phyloP scores from a whole-genome alignment of 345 rosid species.

The Brassica carinata region DNA sequence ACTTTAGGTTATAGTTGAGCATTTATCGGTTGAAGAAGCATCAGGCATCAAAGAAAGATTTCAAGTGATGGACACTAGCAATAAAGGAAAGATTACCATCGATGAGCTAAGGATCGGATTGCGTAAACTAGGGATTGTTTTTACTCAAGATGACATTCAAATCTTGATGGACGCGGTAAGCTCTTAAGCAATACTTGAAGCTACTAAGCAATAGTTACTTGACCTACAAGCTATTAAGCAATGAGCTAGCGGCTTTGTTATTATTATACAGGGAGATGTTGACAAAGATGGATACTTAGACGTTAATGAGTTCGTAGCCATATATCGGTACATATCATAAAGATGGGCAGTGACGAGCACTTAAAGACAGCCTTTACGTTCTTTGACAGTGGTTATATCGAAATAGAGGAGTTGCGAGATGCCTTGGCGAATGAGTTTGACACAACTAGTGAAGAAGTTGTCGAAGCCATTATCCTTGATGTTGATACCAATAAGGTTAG shows the following conservation, averaged over 20 bases:
- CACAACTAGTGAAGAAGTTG: constrained; percentile 66
- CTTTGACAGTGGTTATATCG: constrained; percentile 88
- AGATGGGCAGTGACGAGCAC: constrained; percentile 89
- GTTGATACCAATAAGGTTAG: constrained; percentile 92
- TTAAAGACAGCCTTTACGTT: constrained; percentile 81
- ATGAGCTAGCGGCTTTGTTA: constrained; percentile 21
- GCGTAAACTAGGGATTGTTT: constrained; percentile 65
- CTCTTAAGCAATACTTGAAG: background rate
- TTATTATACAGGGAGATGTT: constrained; percentile 67
- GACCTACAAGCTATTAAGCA: constrained; percentile 33
- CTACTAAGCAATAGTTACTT: background rate
- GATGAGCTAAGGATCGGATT: constrained; percentile 82
- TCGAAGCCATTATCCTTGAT: constrained; percentile 83
- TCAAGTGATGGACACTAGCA: constrained; percentile 72
- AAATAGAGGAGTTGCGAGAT: constrained; percentile 78
- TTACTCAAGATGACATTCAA: constrained; percentile 82
- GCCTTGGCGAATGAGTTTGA: constrained; percentile 75
- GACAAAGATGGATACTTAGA: constrained; percentile 81
- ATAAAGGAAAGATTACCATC: constrained; percentile 79
- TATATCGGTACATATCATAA: constrained; percentile 78
- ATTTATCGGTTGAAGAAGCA: constrained; percentile 88
- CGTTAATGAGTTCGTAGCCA: constrained; percentile 84
- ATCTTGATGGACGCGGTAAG: constrained; percentile 97
- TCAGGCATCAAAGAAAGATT: constrained; percentile 92
- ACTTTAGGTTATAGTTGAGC: constrained; percentile 85